Evolutionary conservation across 2,329 filamentous ascomycete species (phyloP).

Genomic region (Fusarium tricinctum): DNA sequence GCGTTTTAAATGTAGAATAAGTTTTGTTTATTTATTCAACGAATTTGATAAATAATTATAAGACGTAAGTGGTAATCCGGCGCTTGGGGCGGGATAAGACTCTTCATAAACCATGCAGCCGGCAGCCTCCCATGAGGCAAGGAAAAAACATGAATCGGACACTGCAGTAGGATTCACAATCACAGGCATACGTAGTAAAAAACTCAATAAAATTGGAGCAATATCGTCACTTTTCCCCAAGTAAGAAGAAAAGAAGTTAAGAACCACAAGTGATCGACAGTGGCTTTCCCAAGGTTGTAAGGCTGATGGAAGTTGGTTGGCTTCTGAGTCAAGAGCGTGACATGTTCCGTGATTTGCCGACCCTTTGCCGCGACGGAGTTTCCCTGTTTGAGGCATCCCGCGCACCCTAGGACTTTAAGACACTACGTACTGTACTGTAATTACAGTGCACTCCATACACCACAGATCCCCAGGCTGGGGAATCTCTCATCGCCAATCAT

Average conservation of each 20-base stretch:
- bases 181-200: conserved; percentile 6
- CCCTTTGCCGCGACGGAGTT: conserved; percentile 47
- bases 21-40: neutral
- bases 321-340: conserved; percentile 6
- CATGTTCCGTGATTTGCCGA: conserved; percentile 48
- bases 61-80: neutral
- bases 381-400: conserved; percentile 18
- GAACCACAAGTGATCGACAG: conserved; percentile 32
- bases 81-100: conserved; percentile 6
- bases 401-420: too few species aligned
- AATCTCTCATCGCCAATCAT: conserved; percentile 41
- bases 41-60: neutral
- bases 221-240: conserved; percentile 27
- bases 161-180: conserved; percentile 30
- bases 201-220: conserved; percentile 31
- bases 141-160: conserved; percentile 22
- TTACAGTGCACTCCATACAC: conserved; percentile 1
- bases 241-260: neutral
- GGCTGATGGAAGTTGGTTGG: conserved; percentile 20
- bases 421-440: too few species aligned
- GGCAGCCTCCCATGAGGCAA: conserved; percentile 6
- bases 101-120: conserved; percentile 14
- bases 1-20: neutral
- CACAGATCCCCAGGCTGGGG: neutral
- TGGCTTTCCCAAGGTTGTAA: conserved; percentile 20